phyloP scores from a whole-genome alignment of 768 basidiomycete genomes.

The Suillus cothurnatus region DNA sequence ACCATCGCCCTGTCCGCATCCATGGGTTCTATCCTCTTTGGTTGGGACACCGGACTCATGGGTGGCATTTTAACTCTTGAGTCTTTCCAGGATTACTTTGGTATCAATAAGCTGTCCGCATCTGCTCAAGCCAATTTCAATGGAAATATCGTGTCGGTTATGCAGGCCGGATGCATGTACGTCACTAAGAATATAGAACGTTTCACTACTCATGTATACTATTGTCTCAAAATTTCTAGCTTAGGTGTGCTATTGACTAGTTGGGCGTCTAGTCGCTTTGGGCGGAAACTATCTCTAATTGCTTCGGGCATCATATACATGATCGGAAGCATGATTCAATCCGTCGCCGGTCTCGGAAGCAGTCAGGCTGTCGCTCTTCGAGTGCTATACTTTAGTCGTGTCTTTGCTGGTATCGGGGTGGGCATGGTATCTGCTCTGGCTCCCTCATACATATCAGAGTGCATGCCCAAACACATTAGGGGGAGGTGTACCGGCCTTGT shows the following conservation, averaged over 20 bases:
- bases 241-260: constrained; percentile 43
- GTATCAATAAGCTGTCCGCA: constrained; percentile 37
- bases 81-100: constrained; percentile 47
- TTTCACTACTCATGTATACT: neutral
- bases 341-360: constrained; percentile 40
- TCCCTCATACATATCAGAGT: constrained; percentile 49
- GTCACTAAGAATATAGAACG: constrained; percentile 13
- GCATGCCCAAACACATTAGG: constrained; percentile 42
- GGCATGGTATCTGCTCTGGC: constrained; percentile 49
- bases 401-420: constrained; percentile 58
- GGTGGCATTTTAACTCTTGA: constrained; percentile 44
- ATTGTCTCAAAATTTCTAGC: constrained; percentile 20
- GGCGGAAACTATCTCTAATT: constrained; percentile 45
- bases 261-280: constrained; percentile 40
- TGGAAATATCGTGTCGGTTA: constrained; percentile 48
- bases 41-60: constrained; percentile 48
- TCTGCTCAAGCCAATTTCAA: constrained; percentile 39
- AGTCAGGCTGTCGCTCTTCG: constrained; percentile 31
- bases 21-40: constrained; percentile 46
- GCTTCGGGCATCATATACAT: constrained; percentile 44
- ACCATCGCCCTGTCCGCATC: constrained; percentile 42
- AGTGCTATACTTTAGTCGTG: constrained; percentile 46
- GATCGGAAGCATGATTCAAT: constrained; percentile 46
- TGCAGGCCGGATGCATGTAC: constrained; percentile 48
- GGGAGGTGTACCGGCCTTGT: constrained; percentile 47